Conservation (phyloP, 495 filamentous ascomycete genomes). For the Xeromyces bisporus region DNA sequence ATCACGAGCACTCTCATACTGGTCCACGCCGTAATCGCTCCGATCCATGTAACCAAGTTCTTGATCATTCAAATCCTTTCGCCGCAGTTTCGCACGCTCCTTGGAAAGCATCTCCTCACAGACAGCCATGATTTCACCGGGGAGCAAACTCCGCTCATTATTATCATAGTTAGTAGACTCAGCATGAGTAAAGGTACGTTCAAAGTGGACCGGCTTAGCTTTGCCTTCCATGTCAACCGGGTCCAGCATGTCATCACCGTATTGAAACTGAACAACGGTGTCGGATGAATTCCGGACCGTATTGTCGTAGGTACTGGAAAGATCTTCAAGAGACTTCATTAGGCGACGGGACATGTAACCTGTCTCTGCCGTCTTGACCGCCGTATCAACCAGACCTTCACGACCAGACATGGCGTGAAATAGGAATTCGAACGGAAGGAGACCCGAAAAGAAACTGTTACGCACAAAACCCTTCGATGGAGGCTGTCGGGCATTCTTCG, state of each 20-base stretch:
- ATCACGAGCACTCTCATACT: constrained; percentile 65
- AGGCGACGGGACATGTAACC: constrained; percentile 96
- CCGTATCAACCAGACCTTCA: constrained; percentile 98
- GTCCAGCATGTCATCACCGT: constrained; percentile 87
- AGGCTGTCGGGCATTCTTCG: constrained; percentile 77
- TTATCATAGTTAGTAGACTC: constrained; percentile 66
- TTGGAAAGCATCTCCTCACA: constrained; percentile 45
- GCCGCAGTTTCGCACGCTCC: constrained; percentile 46
- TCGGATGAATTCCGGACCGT: constrained; percentile 80
- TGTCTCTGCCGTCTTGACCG: constrained; percentile 96
- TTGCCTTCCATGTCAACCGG: constrained; percentile 95
- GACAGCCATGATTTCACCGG: constrained; percentile 52
- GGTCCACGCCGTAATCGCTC: constrained; percentile 54
- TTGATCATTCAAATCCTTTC: constrained; percentile 35
- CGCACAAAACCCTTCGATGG: constrained; percentile 90
- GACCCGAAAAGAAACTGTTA: constrained; percentile 94
- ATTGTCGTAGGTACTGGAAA: constrained; percentile 80
- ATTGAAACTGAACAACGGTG: constrained; percentile 88
- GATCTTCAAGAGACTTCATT: constrained; percentile 95
- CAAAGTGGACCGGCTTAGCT: constrained; percentile 83
- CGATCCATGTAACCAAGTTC: constrained; percentile 46
- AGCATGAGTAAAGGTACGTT: constrained; percentile 77
- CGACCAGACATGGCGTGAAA: constrained; percentile 97
- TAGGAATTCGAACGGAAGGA: constrained; percentile 79
- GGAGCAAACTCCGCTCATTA: constrained; percentile 47